phyloP scores from a whole-genome alignment of 192 early-diverging fungal genomes.

The Umbelopsis sp. region DNA sequence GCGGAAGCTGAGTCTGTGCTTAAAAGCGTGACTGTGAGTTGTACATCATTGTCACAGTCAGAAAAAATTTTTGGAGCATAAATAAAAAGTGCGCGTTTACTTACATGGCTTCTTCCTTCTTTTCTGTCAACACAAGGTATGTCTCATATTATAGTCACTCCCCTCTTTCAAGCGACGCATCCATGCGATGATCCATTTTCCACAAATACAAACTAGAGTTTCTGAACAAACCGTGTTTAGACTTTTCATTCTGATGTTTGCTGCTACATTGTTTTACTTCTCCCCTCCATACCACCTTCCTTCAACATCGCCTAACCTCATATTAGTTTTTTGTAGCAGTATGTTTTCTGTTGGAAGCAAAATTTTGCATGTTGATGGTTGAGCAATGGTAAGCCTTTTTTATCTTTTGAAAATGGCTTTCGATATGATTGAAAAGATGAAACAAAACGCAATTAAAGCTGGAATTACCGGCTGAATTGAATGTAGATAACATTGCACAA shows the following conservation, averaged over 20 bases:
- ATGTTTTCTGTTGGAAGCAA: background rate
- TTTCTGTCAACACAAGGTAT: conserved; percentile 9
- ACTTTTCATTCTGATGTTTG: conserved; percentile 30
- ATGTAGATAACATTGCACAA: conserved; percentile 66
- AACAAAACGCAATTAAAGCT: conserved; percentile 63
- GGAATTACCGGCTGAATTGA: conserved; percentile 77
- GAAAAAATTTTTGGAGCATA: conserved; percentile 18
- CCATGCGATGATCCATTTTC: conserved; percentile 39
- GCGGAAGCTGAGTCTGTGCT: background rate
- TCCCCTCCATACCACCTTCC: background rate
- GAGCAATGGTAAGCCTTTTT: conserved; percentile 5
- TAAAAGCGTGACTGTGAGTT: background rate
- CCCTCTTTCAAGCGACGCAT: background rate
- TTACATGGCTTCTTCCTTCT: background rate
- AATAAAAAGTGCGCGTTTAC: background rate
- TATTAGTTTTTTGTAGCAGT: background rate
- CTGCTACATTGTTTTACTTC: background rate
- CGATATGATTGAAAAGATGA: conserved; percentile 47
- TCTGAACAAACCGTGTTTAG: conserved; percentile 56
- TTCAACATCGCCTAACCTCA: background rate
- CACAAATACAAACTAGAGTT: conserved; percentile 60
- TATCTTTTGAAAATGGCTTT: background rate
- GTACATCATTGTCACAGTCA: too few species aligned
- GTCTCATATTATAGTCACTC: background rate
- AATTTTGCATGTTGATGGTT: background rate